Conservation (phyloP, 306 rosid genomes). For the Datisca glomerata region DNA sequence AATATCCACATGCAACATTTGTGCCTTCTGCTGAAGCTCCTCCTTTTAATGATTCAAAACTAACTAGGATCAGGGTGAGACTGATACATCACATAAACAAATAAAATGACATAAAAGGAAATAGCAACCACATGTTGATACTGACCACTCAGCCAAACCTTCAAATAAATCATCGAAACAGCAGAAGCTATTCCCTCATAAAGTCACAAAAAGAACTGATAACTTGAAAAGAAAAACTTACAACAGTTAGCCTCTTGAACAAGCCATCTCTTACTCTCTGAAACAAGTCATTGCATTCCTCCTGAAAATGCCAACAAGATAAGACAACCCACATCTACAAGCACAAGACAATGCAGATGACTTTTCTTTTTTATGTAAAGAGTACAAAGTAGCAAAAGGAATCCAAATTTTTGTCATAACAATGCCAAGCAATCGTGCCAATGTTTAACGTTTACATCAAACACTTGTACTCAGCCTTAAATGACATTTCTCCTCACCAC, state of each 20-base stretch:
- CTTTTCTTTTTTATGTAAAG: not conserved
- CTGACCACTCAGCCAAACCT: no score
- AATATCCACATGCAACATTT: slow-evolving; percentile 62
- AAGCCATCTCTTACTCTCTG: slow-evolving; percentile 54
- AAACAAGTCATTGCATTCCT: slow-evolving; percentile 65
- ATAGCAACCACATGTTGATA: not conserved
- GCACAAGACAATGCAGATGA: slow-evolving; percentile 2
- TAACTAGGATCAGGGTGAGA: not conserved
- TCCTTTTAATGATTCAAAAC: slow-evolving; percentile 31
- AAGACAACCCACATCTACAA: slow-evolving; percentile 7
- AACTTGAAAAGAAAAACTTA: slow-evolving; percentile 22
- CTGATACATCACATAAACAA: slow-evolving; percentile 1
- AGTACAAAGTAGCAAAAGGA: slow-evolving; percentile 5
- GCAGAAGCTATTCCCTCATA: no score
- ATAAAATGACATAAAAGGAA: not conserved
- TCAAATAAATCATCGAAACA: no score
- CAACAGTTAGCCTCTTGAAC: slow-evolving; percentile 49
- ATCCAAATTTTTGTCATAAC: no score
- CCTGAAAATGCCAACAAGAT: slow-evolving; percentile 35
- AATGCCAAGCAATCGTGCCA: no score
- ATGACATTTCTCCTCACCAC: no score
- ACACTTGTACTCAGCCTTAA: no score
- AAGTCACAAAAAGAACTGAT: not conserved
- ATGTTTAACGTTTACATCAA: no score
- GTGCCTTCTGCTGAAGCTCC: slow-evolving; percentile 63